Evolutionary conservation across 139 green algal genomes (phyloP).

Genomic region (Chlorella vulgaris): DNA sequence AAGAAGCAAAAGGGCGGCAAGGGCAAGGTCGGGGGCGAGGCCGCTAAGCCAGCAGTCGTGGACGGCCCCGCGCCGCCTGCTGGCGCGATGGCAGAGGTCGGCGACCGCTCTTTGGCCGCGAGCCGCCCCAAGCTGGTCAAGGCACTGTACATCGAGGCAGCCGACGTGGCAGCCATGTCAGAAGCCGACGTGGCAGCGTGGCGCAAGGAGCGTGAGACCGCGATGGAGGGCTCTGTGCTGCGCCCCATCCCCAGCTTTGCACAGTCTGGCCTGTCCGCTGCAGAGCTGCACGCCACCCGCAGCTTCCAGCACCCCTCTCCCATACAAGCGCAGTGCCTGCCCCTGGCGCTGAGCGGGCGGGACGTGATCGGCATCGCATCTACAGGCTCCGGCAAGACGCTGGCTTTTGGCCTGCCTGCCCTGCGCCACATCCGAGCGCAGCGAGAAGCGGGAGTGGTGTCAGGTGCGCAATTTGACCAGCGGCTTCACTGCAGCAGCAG

Average conservation of each 20-base stretch:
- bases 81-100: slow-evolving; percentile 57
- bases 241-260: slow-evolving; percentile 36
- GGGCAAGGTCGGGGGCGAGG: neutral
- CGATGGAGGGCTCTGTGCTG: slow-evolving; percentile 50
- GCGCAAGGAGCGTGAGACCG: slow-evolving; percentile 53
- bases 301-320: slow-evolving; percentile 76
- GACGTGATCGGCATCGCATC: slow-evolving; percentile 91
- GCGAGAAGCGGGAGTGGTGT: slow-evolving; percentile 5
- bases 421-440: slow-evolving; percentile 81
- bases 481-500: no score
- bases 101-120: slow-evolving; percentile 56
- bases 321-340: slow-evolving; percentile 87
- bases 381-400: slow-evolving; percentile 83
- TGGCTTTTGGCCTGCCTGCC: slow-evolving; percentile 87
- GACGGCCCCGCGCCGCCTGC: slow-evolving; percentile 2
- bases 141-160: slow-evolving; percentile 61
- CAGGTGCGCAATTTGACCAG: slow-evolving; percentile 9
- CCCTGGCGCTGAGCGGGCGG: slow-evolving; percentile 76
- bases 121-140: slow-evolving; percentile 62
- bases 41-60: neutral
- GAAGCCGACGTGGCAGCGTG: slow-evolving; percentile 47
- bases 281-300: slow-evolving; percentile 70
- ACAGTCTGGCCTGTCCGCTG: slow-evolving; percentile 59
- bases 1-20: slow-evolving; percentile 34
- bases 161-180: slow-evolving; percentile 44